Evolutionary conservation across 2,329 filamentous ascomycete genomes (phyloP), one percentile per base, ranked within the genome.

Genomic region (Lizonia empirigonia): DNA sequence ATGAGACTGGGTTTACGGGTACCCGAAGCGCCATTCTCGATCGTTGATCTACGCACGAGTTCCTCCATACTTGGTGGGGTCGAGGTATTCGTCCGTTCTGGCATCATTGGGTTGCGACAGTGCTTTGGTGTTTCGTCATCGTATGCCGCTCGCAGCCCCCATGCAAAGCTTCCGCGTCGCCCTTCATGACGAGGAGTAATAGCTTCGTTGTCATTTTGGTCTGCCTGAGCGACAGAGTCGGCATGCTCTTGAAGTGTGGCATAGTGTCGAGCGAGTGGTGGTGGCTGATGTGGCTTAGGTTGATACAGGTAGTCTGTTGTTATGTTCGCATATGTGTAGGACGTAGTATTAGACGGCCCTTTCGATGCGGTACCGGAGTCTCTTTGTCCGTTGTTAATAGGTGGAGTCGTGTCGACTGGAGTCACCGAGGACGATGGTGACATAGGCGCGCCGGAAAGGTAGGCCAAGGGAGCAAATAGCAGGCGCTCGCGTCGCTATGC

Each of bases 151-250:
- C 35, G 56, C 26, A 44, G 24, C 6, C 56, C 61, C 62, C 63
- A 68, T 9, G 45, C 62, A n/a, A 70, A 64, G 22, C 65, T 63
- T 33, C 64, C 61, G 13, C 67, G 63, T 44, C 68, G 56, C n/a
- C 37, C 41, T 7, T 56, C 60, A 13, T 55, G 50, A 16, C 55
- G 58, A 7, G 63, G 61, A 10, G 59, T 62, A 7, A 52, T 38
- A 8, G 24, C 50, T 13, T 42, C 34, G 20, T 52, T 47, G 6
- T 50, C 46, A 2, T 36, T 30, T 4, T 38, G 48, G 8, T 51
- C 50, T 20, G 32, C 40, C 15, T 45, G 44, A 4, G 61, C 22
- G 12, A 55, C 18, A 26, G 22, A 46, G 29, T 63, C 50, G 16
- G 62, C 63, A 52, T 72, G 67, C 9, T 71, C 63, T 44, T 65